These are phyloP conservation scores for Suillus hirtellus DNA, from an alignment of 768 basidiomycete species.

Conservation along the genomic window DNA sequence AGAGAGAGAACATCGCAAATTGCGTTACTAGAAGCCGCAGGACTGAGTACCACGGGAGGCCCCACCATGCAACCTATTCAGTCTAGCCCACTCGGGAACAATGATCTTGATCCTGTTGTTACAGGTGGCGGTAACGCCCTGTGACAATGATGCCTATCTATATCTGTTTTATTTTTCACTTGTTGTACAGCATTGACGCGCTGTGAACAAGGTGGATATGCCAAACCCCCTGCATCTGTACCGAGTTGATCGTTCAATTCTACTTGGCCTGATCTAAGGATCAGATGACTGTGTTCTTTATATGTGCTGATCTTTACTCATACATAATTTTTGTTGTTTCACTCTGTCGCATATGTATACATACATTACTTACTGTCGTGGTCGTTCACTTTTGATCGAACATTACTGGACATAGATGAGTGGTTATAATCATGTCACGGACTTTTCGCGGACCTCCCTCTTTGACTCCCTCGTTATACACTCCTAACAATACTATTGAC, in stretches of 20 bases:
- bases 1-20: slow-evolving; percentile 22
- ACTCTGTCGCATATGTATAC: background rate
- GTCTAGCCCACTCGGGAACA: slow-evolving; percentile 25
- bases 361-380: no score
- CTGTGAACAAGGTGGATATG: background rate
- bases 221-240: background rate
- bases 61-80: slow-evolving; percentile 9
- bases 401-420: background rate
- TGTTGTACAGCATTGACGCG: slow-evolving; percentile 4
- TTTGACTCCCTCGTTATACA: background rate
- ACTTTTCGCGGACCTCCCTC: background rate
- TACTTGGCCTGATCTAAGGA: background rate
- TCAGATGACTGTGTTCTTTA: background rate
- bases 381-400: background rate
- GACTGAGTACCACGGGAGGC: slow-evolving; percentile 11
- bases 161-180: background rate
- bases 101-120: slow-evolving; percentile 1
- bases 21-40: slow-evolving; percentile 26
- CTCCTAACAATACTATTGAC: background rate
- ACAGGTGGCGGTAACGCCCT: background rate
- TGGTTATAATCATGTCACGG: background rate
- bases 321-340: slow-evolving; percentile 1
- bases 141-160: background rate
- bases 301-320: background rate
- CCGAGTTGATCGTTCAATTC: background rate